Base-by-base conservation (phyloP, 2,329 filamentous ascomycete species). In the Apiospora hydei region DNA sequence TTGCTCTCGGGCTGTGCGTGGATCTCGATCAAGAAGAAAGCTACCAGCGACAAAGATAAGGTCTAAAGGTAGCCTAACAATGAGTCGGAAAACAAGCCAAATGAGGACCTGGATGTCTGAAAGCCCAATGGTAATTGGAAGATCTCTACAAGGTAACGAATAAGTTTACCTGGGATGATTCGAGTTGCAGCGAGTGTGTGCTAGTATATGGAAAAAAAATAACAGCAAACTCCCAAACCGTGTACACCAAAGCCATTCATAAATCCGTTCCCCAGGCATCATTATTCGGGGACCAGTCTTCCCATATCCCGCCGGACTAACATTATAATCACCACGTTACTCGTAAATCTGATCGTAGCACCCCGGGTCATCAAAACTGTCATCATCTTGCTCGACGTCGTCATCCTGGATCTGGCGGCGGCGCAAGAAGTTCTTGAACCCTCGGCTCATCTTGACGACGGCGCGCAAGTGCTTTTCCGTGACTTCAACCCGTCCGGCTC, bases 361-460 rank as follows among this genome's bases (percentile, higher is more conserved):
- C 21, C 7, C 47, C 4, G 16, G 4, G 10, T 69, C 68, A 21
- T 51, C 46, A 34, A 38, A 13, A 4, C 73, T 74, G 1, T 72
- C 71, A n/a, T 71, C 73, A 11, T 67, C 64, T 1, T 76, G 70
- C 8, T 70, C 73, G 44, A 69, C 34, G 46, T 67, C 71, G 38
- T 73, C 57, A 21, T 69, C 49, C 26, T n/a, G 67, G 13, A 10
- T 14, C 30, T 69, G 71, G 38, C 64, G 46, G 8, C 61, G 70
- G 41, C 71, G 71, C 74, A 82, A 61, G 70, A 81, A 83, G 64
- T 78, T 76, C 78, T 81, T 83, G 73, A 84, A 83, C 4, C 82
- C 81, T 14, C 77, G 75, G 73, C 81, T 83, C 82, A 84, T 83
- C 76, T 78, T 80, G 57, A 79, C 81, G 43, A 84, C 81, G 21